These are phyloP conservation scores for Alternaria infectoria DNA, from an alignment of 2,329 filamentous ascomycete species.

Conservation along the genomic window DNA sequence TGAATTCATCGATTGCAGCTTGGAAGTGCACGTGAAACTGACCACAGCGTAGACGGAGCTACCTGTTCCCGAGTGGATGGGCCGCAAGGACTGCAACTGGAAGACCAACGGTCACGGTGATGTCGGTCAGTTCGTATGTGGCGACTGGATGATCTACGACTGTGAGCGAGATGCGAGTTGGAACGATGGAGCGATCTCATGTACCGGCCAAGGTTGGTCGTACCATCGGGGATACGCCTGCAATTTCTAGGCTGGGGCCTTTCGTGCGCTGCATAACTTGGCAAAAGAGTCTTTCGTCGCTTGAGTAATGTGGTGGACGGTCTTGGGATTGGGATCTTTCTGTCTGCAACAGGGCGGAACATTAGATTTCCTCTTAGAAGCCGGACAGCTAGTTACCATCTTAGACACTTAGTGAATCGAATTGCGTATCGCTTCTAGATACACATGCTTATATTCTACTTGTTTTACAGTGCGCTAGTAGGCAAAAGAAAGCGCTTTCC, in stretches of 20 bases:
- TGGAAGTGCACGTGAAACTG: not conserved
- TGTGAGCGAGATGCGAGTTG: not conserved
- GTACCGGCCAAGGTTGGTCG: not conserved
- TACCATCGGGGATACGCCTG: not conserved
- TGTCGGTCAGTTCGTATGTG: not conserved
- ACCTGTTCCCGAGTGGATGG: not conserved
- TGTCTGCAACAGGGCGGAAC: not conserved
- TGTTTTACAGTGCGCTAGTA: not conserved
- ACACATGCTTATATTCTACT: not conserved
- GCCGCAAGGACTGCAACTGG: not conserved
- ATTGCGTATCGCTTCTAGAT: not conserved
- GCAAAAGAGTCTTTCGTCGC: not conserved
- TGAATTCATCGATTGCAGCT: not conserved
- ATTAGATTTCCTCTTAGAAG: not conserved
- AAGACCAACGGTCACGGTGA: not conserved
- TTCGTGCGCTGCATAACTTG: not conserved
- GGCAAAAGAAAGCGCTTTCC: not conserved
- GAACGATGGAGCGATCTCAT: not conserved
- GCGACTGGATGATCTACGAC: not conserved
- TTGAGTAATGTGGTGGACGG: not conserved
- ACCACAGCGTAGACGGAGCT: not conserved
- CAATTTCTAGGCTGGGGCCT: not conserved
- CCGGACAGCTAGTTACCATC: not conserved
- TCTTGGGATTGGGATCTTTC: not conserved
- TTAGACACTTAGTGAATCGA: not conserved